These are phyloP conservation scores for Peribolospora baueri DNA, from an alignment of 768 basidiomycete species.

Conservation along the genomic window DNA sequence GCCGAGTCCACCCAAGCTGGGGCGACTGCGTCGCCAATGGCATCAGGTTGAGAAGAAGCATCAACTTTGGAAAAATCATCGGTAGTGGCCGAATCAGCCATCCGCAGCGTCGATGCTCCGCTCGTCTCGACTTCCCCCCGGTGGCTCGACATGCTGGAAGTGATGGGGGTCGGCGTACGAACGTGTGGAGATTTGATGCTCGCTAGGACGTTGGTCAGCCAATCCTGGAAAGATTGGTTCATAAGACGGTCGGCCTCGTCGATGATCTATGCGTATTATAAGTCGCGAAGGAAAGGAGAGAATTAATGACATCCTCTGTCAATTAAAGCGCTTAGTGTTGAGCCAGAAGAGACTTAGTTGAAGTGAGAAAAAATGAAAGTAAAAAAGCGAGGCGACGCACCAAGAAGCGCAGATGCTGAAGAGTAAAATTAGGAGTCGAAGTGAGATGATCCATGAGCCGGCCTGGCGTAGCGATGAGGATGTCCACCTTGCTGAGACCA, in stretches of 20 bases:
- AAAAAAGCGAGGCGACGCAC: conserved; percentile 25
- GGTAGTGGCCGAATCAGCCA: too few relatives aligned
- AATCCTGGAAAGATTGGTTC: conserved; percentile 86
- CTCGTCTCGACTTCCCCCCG: neutral
- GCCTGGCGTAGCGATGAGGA: conserved; percentile 87
- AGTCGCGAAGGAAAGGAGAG: neutral
- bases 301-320: neutral
- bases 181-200: conserved; percentile 32
- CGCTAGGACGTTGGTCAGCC: conserved; percentile 61
- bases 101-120: neutral
- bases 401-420: conserved; percentile 86
- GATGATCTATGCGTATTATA: conserved; percentile 37
- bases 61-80: too few relatives aligned
- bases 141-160: neutral
- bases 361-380: neutral
- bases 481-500: conserved; percentile 74
- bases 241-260: conserved; percentile 95
- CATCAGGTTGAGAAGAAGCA: too few relatives aligned
- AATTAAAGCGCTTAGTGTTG: neutral
- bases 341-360: neutral
- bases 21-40: conserved; percentile 30
- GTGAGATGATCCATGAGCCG: conserved; percentile 79
- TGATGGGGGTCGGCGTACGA: conserved; percentile 5
- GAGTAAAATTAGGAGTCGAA: conserved; percentile 63
- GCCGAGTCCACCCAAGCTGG: conserved; percentile 32